A percentile compares a stretch with the other conserved stretches of the same genome.
Evolutionary conservation across 2,329 filamentous ascomycete genomes (phyloP).

Genomic region (Pseudocercospora pini-densiflorae): DNA sequence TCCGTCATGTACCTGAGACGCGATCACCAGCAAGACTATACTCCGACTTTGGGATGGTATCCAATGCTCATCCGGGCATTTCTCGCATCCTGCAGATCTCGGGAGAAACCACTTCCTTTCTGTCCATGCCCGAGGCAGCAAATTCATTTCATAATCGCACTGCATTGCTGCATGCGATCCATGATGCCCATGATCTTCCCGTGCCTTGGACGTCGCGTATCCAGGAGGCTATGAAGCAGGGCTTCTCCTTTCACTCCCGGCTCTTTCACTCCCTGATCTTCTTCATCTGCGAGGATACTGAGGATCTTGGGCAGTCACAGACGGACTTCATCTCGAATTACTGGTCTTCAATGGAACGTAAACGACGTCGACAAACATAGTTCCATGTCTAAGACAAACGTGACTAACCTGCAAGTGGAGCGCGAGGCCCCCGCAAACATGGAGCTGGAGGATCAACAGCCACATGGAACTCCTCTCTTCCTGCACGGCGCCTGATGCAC

Average conservation of each 20-base stretch:
- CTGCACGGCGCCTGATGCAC: neutral
- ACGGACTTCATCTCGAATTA: neutral
- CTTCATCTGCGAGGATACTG: neutral
- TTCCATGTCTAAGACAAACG: neutral
- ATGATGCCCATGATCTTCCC: neutral
- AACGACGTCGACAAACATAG: neutral
- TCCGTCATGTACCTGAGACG: too few relatives aligned
- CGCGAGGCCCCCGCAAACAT: neutral
- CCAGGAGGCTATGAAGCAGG: neutral
- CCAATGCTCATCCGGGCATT: too few relatives aligned
- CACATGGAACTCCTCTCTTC: neutral
- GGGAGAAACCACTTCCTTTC: too few relatives aligned
- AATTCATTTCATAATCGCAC: too few relatives aligned
- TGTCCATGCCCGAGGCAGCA: too few relatives aligned
- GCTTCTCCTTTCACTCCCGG: neutral
- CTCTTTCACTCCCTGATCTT: neutral
- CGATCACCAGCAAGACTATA: too few relatives aligned
- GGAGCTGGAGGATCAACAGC: neutral
- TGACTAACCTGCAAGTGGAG: too few relatives aligned
- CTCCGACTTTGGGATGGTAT: too few relatives aligned
- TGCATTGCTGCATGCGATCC: neutral
- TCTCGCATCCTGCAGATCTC: too few relatives aligned
- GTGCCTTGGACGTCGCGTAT: neutral
- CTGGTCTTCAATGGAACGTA: neutral
- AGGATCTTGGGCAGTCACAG: neutral